Evolutionary conservation across 192 early-diverging fungal species (phyloP).

Genomic region (Podila epicladia): DNA sequence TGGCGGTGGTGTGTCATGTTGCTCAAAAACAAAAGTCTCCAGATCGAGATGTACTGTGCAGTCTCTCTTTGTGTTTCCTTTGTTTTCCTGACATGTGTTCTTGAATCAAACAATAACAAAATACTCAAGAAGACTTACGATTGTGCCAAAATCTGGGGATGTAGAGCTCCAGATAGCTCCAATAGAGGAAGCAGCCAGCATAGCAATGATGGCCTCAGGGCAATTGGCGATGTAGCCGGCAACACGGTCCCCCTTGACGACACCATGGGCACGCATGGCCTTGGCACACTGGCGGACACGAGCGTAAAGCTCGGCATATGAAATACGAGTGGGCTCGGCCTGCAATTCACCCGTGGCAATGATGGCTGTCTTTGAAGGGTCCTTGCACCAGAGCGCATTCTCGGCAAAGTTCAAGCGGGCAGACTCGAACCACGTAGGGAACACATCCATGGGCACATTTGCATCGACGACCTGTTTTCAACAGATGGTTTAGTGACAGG

Average conservation of each 20-base stretch:
- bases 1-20: neutral
- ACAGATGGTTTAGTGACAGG: neutral
- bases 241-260: conserved; percentile 85
- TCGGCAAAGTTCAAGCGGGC: conserved; percentile 92
- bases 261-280: conserved; percentile 76
- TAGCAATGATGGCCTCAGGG: conserved; percentile 80
- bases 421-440: conserved; percentile 93
- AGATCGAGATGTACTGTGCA: neutral
- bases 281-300: conserved; percentile 75
- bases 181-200: conserved; percentile 81
- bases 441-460: conserved; percentile 79
- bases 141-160: conserved; percentile 93
- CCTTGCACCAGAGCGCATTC: conserved; percentile 75
- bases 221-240: conserved; percentile 92
- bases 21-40: neutral
- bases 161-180: conserved; percentile 96
- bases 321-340: conserved; percentile 47
- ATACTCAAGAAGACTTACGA: conserved; percentile 54
- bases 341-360: conserved; percentile 60
- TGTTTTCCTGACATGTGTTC: neutral
- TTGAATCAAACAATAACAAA: neutral
- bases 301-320: conserved; percentile 77
- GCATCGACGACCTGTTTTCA: conserved; percentile 69
- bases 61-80: neutral
- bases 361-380: conserved; percentile 58